Conservation (phyloP, 108 stramenopile species). For the Fistulifera pelliculosa region DNA sequence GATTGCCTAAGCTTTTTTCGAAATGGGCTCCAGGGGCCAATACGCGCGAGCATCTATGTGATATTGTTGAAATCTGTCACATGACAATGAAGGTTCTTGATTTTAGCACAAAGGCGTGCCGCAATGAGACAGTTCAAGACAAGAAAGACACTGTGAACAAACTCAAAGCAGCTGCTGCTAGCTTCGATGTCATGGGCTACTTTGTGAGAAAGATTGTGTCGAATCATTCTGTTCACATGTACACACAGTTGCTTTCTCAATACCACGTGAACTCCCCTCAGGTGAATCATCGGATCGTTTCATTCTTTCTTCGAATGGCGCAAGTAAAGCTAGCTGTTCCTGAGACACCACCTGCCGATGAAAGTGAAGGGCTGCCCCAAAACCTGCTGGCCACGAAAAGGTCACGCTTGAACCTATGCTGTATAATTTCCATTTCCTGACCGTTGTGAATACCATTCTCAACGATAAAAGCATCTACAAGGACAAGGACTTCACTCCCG, state of each 20-base stretch:
- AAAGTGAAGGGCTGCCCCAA: slow-evolving; percentile 19
- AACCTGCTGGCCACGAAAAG: slow-evolving; percentile 34
- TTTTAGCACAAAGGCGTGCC: slow-evolving; percentile 27
- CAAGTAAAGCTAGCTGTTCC: slow-evolving; percentile 36
- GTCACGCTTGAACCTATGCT: slow-evolving; percentile 81
- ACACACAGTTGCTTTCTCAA: slow-evolving; percentile 64
- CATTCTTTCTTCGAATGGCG: slow-evolving; percentile 62
- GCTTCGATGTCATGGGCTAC: slow-evolving; percentile 64
- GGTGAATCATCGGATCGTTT: slow-evolving; percentile 72
- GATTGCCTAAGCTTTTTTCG: slow-evolving; percentile 55
- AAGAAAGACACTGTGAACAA: slow-evolving; percentile 39
- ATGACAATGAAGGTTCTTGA: slow-evolving; percentile 73
- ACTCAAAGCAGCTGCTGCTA: slow-evolving; percentile 57
- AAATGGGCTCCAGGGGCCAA: slow-evolving; percentile 64
- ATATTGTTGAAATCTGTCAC: slow-evolving; percentile 68
- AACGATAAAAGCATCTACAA: slow-evolving; percentile 46
- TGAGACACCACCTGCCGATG: slow-evolving; percentile 14
- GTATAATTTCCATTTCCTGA: slow-evolving; percentile 66
- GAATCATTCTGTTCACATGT: slow-evolving; percentile 71
- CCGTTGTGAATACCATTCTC: slow-evolving; percentile 56
- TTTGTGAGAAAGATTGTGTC: slow-evolving; percentile 66
- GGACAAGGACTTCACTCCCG: slow-evolving; percentile 33
- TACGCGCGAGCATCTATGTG: slow-evolving; percentile 74
- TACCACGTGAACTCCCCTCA: slow-evolving; percentile 62
- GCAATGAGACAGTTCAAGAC: slow-evolving; percentile 10